Evolutionary conservation across 2,329 filamentous ascomycete species (phyloP).

Genomic region (Thermoascus crustaceus): DNA sequence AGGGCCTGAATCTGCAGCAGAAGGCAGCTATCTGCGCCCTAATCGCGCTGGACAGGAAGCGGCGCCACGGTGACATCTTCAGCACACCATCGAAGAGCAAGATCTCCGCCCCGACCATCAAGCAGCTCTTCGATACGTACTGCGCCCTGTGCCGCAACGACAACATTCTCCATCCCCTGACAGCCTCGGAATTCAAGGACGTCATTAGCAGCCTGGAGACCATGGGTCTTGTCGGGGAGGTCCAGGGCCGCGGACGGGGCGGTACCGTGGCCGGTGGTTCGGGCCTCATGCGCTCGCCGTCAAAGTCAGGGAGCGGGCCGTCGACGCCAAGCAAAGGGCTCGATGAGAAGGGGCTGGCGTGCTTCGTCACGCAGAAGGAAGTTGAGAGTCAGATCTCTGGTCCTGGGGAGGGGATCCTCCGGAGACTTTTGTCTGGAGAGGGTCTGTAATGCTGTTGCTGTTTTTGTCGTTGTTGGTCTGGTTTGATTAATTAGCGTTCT

Average conservation of each 20-base stretch:
- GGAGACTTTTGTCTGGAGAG: slow-evolving; percentile 31
- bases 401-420: slow-evolving; percentile 42
- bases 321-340: slow-evolving; percentile 43
- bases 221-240: slow-evolving; percentile 64
- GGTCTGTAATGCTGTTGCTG: slow-evolving; percentile 18
- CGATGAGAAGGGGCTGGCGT: slow-evolving; percentile 73
- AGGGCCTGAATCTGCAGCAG: slow-evolving; percentile 86
- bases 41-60: slow-evolving; percentile 71
- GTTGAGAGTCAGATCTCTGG: slow-evolving; percentile 60
- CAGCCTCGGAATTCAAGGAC: slow-evolving; percentile 87
- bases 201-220: slow-evolving; percentile 86
- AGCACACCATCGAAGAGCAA: slow-evolving; percentile 54
- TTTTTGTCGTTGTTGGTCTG: background rate
- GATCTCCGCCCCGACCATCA: slow-evolving; percentile 65
- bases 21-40: slow-evolving; percentile 89
- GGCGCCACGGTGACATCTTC: slow-evolving; percentile 39
- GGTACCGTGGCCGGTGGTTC: slow-evolving; percentile 43
- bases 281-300: slow-evolving; percentile 56
- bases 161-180: slow-evolving; percentile 81
- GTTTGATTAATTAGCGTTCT: background rate
- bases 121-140: slow-evolving; percentile 77
- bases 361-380: slow-evolving; percentile 73
- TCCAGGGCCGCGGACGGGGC: slow-evolving; percentile 63
- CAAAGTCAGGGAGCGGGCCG: slow-evolving; percentile 55
- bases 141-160: slow-evolving; percentile 74